Percentiles rank a stretch among this genome's conserved stretches.
phyloP scores from a whole-genome alignment of 2,329 filamentous ascomycete species.

The Epichloe gansuensis region DNA sequence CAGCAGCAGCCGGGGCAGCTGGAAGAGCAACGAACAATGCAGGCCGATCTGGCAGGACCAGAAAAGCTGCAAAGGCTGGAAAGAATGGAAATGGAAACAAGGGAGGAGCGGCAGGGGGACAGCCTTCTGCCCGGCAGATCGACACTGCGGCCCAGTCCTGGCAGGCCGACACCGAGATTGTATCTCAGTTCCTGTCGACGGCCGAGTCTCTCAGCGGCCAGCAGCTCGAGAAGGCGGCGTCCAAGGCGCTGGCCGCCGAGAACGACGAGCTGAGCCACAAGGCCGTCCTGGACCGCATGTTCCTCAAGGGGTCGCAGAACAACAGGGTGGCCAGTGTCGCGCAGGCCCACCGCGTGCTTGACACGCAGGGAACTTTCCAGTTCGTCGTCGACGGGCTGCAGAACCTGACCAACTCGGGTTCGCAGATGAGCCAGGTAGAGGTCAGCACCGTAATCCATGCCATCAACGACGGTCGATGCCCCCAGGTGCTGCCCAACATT shows the following conservation, averaged over 20 bases:
- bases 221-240: conserved; percentile 2
- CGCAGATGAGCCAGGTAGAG: conserved; percentile 3
- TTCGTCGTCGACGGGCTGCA: conserved; percentile 8
- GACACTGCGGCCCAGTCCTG: conserved; percentile 4
- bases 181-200: conserved; percentile 8
- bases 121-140: not conserved
- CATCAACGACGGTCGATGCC: conserved; percentile 8
- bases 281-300: conserved; percentile 7
- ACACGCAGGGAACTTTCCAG: conserved; percentile 5
- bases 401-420: conserved; percentile 1
- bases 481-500: not conserved
- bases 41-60: too few species aligned
- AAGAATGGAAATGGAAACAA: not conserved
- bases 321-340: conserved; percentile 1
- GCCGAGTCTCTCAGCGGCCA: conserved; percentile 5
- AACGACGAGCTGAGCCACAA: conserved; percentile 10
- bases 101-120: not conserved
- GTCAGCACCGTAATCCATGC: conserved; percentile 1
- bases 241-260: conserved; percentile 6
- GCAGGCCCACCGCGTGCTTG: conserved; percentile 6
- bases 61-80: too few species aligned
- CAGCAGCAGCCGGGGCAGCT: too few species aligned
- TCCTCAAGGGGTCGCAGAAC: not conserved
- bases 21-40: too few species aligned
- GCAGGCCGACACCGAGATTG: conserved; percentile 7